Conservation (phyloP, 202 grass and related monocot genomes). For the Elaeis oleifera region DNA sequence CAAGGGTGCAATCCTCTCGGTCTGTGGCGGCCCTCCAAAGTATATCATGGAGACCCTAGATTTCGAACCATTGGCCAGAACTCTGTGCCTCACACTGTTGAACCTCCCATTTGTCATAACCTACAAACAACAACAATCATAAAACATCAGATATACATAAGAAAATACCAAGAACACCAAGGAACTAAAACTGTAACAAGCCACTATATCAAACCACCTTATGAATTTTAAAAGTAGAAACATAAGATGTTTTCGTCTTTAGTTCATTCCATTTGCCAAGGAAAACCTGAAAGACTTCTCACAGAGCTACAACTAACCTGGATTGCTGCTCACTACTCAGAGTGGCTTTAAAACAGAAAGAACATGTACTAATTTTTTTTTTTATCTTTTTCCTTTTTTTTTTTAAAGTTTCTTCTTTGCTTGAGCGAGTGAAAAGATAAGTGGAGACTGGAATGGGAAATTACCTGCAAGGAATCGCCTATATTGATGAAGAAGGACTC, state of each 20-base stretch:
- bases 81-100: conserved; percentile 16
- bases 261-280: background rate
- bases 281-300: no score
- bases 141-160: background rate
- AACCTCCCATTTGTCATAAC: conserved; percentile 22
- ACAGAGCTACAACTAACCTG: no score
- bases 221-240: no score
- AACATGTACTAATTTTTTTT: no score
- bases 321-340: no score
- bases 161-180: no score
- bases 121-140: background rate
- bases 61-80: conserved; percentile 10
- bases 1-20: conserved; percentile 7
- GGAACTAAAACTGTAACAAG: no score
- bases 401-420: background rate
- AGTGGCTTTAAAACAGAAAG: no score
- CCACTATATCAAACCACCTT: no score
- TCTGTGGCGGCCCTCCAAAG: background rate
- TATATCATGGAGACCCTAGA: conserved; percentile 21
- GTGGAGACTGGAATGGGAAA: no score
- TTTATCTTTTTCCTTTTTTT: background rate
- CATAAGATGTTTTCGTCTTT: background rate
- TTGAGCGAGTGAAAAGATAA: background rate
- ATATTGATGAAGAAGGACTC: conserved; percentile 16
- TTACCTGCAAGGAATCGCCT: conserved; percentile 10